These are phyloP conservation scores for Naganishia vishniacii DNA, from an alignment of 768 basidiomycete genomes.

Conservation along the genomic window DNA sequence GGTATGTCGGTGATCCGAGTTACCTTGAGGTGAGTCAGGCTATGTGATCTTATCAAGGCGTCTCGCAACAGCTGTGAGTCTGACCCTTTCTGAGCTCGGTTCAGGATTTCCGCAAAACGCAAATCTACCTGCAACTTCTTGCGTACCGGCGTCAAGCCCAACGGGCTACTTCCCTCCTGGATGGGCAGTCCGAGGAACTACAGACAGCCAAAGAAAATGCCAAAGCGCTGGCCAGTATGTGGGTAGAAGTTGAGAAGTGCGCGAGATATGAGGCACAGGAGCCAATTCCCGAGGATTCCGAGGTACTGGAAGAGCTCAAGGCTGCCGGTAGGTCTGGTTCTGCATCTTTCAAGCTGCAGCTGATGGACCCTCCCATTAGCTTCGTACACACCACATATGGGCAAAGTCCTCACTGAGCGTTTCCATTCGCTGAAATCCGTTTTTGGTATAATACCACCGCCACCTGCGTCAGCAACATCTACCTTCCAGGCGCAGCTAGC, in stretches of 20 bases:
- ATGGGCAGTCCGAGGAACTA: conserved; percentile 7
- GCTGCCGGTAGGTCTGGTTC: not conserved
- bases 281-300: not conserved
- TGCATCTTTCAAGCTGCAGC: not conserved
- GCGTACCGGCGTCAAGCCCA: conserved; percentile 18
- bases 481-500: not conserved
- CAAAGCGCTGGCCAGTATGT: conserved; percentile 1
- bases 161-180: conserved; percentile 11
- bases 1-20: conserved; percentile 22
- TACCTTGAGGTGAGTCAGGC: conserved; percentile 19
- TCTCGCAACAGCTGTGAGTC: too few species aligned
- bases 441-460: not conserved
- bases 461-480: not conserved
- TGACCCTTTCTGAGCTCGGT: too few species aligned
- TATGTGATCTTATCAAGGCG: not conserved
- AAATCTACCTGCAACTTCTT: conserved; percentile 26
- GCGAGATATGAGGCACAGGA: conserved; percentile 3
- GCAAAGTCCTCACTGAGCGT: conserved; percentile 1
- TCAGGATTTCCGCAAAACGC: conserved; percentile 19
- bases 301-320: not conserved
- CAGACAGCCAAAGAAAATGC: conserved; percentile 6
- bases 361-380: not conserved
- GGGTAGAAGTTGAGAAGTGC: conserved; percentile 10
- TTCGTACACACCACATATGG: conserved; percentile 2
- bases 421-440: conserved; percentile 2